phyloP scores from a whole-genome alignment of 1,284 basidiomycete genomes.

The Rhodotorula mucilaginosa region DNA sequence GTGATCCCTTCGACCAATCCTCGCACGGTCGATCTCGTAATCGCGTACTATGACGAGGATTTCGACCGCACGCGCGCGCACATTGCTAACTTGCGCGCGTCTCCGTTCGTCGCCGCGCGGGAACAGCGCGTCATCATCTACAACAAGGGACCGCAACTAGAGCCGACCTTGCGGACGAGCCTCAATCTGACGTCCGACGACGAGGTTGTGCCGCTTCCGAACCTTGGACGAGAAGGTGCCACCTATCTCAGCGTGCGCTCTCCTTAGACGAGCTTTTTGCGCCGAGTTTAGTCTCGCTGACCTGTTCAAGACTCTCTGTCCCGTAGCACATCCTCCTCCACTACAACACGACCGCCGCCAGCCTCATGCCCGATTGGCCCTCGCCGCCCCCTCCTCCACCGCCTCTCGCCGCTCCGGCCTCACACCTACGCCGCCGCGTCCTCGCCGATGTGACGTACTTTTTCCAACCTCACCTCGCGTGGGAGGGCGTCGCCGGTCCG shows the following conservation, averaged over 20 bases:
- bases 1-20: neutral
- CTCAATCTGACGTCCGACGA: constrained; percentile 15
- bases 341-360: constrained; percentile 28
- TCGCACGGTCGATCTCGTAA: constrained; percentile 35
- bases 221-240: constrained; percentile 42
- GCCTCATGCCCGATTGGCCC: neutral
- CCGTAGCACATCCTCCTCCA: constrained; percentile 35
- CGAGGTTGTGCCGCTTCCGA: constrained; percentile 38
- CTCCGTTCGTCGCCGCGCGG: constrained; percentile 8
- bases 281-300: neutral
- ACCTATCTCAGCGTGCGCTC: constrained; percentile 41
- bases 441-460: constrained; percentile 48
- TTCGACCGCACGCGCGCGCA: constrained; percentile 9
- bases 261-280: too few relatives aligned
- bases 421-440: constrained; percentile 3
- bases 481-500: constrained; percentile 47
- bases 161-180: constrained; percentile 16
- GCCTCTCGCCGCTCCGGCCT: neutral
- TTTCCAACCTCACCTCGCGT: constrained; percentile 50
- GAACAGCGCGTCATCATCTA: constrained; percentile 30
- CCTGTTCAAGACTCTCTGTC: too few relatives aligned
- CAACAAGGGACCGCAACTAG: constrained; percentile 26
- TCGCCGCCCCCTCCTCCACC: neutral
- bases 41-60: constrained; percentile 36
- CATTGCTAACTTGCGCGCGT: constrained; percentile 12